phyloP scores from a whole-genome alignment of 257 asterid species.

The Nicotiana attenuata region DNA sequence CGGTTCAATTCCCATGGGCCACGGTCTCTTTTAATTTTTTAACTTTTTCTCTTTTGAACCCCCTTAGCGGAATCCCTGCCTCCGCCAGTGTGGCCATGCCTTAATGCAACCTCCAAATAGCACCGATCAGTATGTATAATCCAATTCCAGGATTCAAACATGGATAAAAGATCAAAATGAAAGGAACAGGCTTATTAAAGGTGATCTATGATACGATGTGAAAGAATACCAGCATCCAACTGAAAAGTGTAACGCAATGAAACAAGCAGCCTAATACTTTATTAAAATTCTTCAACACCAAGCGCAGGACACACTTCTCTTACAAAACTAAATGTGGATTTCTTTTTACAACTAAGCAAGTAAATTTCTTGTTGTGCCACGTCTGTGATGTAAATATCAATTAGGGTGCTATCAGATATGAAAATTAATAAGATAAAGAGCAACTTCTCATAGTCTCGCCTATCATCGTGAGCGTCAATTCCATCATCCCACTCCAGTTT shows the following conservation, averaged over 20 bases:
- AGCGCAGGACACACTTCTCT: background rate
- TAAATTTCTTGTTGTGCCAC: background rate
- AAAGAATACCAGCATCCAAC: background rate
- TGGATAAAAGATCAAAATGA: background rate
- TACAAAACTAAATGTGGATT: background rate
- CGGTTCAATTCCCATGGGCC: too few relatives aligned
- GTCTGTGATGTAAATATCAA: background rate
- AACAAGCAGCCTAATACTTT: background rate
- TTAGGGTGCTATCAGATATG: background rate
- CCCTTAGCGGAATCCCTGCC: too few relatives aligned
- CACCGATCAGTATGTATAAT: background rate
- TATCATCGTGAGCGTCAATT: background rate
- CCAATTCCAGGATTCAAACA: background rate
- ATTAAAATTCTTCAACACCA: background rate
- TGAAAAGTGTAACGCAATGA: background rate
- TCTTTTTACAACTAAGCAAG: background rate
- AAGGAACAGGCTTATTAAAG: background rate
- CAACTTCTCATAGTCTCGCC: background rate
- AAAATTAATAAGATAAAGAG: background rate
- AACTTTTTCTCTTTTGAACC: too few relatives aligned
- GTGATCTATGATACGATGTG: background rate
- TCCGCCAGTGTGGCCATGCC: background rate
- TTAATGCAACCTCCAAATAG: background rate
- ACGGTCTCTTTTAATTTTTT: too few relatives aligned
- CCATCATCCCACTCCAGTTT: background rate